These are phyloP conservation scores for Monosporozyma yasuniensis DNA, from an alignment of 805 yeast genomes.

Conservation along the genomic window DNA sequence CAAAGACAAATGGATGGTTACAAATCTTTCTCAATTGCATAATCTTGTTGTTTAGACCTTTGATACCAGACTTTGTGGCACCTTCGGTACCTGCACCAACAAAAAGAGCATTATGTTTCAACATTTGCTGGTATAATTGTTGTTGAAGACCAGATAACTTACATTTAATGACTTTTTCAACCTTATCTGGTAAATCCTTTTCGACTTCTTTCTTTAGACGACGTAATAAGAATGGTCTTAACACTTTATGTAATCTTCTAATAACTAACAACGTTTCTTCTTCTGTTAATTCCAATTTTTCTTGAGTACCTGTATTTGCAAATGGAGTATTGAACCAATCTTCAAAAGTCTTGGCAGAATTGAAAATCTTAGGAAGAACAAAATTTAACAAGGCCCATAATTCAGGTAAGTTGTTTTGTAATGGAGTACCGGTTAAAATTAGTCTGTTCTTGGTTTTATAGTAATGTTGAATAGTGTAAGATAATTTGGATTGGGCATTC, in stretches of 20 bases:
- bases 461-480: slow-evolving; percentile 72
- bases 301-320: slow-evolving; percentile 91
- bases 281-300: slow-evolving; percentile 85
- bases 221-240: slow-evolving; percentile 87
- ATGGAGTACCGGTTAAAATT: slow-evolving; percentile 93
- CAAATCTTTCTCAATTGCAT: slow-evolving; percentile 95
- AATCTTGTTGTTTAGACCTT: slow-evolving; percentile 85
- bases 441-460: slow-evolving; percentile 80
- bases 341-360: slow-evolving; percentile 91
- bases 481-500: slow-evolving; percentile 80
- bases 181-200: slow-evolving; percentile 89
- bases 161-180: slow-evolving; percentile 92
- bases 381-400: slow-evolving; percentile 93
- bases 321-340: slow-evolving; percentile 99
- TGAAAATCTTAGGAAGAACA: slow-evolving; percentile 91
- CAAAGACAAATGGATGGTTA: slow-evolving; percentile 95
- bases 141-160: slow-evolving; percentile 80
- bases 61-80: slow-evolving; percentile 43
- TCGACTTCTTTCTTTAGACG: slow-evolving; percentile 96
- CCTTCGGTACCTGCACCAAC: slow-evolving; percentile 53
- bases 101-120: slow-evolving; percentile 70
- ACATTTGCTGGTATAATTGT: slow-evolving; percentile 81
- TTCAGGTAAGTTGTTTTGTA: slow-evolving; percentile 92
- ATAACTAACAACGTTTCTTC: slow-evolving; percentile 92
- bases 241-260: slow-evolving; percentile 89